Conservation (phyloP, 1,284 basidiomycete genomes). For the Cystobasidiaceae sp. region DNA sequence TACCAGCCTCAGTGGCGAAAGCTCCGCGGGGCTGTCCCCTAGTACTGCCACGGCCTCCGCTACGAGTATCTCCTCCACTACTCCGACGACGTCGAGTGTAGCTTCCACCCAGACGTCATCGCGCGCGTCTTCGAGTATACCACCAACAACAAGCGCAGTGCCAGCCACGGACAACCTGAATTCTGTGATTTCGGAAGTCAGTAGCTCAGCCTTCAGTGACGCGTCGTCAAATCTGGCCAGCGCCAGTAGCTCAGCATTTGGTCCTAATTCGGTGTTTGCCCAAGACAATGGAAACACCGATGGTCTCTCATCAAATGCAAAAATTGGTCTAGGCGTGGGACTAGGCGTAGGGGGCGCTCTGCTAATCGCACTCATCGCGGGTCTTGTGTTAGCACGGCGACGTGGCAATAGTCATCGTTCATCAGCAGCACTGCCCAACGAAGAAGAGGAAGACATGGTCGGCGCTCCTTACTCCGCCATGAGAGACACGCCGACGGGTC, state of each 20-base stretch:
- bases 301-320: slow-evolving; percentile 5
- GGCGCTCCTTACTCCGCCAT: no score
- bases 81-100: not conserved
- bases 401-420: not conserved
- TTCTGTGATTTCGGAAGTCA: not conserved
- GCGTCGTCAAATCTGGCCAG: slow-evolving; percentile 5
- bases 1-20: not conserved
- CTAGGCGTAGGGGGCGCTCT: slow-evolving; percentile 3
- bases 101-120: not conserved
- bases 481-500: no score
- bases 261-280: slow-evolving; percentile 13
- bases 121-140: not conserved
- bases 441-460: not conserved
- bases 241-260: slow-evolving; percentile 19
- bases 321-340: slow-evolving; percentile 20
- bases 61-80: no score
- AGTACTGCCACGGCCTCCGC: not conserved
- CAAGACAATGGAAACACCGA: slow-evolving; percentile 6
- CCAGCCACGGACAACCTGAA: not conserved
- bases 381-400: not conserved
- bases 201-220: slow-evolving; percentile 9
- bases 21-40: not conserved
- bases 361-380: not conserved
- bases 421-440: not conserved
- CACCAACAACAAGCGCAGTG: not conserved